Conservation (phyloP, 164 flowering plant genomes). For the Saururus chinensis region DNA sequence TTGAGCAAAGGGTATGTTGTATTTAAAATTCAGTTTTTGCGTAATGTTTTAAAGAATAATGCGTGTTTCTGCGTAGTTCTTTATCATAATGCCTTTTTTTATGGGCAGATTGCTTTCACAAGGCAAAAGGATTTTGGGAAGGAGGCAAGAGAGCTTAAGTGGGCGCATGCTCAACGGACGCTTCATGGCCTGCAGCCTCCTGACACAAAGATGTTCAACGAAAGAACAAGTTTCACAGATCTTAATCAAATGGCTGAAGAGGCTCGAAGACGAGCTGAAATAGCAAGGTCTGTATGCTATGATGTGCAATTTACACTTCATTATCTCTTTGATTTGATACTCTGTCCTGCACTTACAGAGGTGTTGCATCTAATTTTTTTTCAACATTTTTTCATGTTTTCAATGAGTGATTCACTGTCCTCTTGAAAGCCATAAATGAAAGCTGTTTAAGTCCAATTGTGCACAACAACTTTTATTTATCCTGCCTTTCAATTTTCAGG, state of each 20-base stretch:
- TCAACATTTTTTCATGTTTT: too few species aligned
- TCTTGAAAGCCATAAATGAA: too few species aligned
- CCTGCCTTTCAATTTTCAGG: background rate
- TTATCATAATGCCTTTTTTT: background rate
- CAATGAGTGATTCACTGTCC: too few species aligned
- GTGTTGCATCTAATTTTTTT: background rate
- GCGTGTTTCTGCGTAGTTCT: background rate
- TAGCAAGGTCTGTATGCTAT: constrained; percentile 52
- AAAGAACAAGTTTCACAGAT: constrained; percentile 52
- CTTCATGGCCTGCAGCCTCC: constrained; percentile 84
- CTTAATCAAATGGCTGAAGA: constrained; percentile 96
- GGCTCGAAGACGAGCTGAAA: constrained; percentile 93
- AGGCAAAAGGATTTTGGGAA: constrained; percentile 84
- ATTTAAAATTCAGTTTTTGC: background rate
- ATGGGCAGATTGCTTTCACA: constrained; percentile 81
- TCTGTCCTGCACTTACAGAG: background rate
- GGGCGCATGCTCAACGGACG: constrained; percentile 93
- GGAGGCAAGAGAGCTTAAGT: constrained; percentile 79
- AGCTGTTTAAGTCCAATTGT: too few species aligned
- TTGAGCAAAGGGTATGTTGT: constrained; percentile 69
- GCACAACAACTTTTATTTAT: too few species aligned
- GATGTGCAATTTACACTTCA: background rate
- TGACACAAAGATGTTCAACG: constrained; percentile 63
- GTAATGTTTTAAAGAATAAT: too few species aligned
- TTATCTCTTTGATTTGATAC: background rate